Conservation (phyloP, 371 early-diverging fungal species). For the Mucor ambiguus region DNA sequence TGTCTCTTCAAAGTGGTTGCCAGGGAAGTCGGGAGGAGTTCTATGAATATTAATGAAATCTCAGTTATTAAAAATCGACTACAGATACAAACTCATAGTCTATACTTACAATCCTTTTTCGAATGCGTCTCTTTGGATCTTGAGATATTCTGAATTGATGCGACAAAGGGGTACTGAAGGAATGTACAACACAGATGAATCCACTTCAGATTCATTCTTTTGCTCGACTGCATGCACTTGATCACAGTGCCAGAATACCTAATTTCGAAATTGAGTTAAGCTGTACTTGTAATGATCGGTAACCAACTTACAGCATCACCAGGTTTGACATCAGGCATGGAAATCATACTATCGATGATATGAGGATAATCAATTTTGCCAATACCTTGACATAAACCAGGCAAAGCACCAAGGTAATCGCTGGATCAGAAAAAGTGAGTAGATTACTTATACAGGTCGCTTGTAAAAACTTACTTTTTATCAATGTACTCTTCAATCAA, state of each 20-base stretch:
- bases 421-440: background rate
- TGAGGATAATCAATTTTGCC: constrained; percentile 32
- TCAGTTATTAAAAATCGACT: background rate
- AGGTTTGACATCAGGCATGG: constrained; percentile 36
- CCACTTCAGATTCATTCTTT: constrained; percentile 29
- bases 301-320: constrained; percentile 50
- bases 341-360: constrained; percentile 41
- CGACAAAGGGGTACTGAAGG: constrained; percentile 42
- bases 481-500: constrained; percentile 31
- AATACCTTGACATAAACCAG: constrained; percentile 41
- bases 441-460: too few species aligned
- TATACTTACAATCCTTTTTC: constrained; percentile 34
- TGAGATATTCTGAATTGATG: constrained; percentile 34
- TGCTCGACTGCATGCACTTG: constrained; percentile 44
- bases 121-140: constrained; percentile 31
- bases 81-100: background rate
- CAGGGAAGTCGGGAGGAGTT: constrained; percentile 49
- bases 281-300: background rate
- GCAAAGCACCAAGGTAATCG: constrained; percentile 43
- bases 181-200: constrained; percentile 45
- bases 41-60: constrained; percentile 8
- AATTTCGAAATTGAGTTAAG: background rate
- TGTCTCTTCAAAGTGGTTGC: constrained; percentile 34
- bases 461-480: constrained; percentile 19
- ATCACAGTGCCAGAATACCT: constrained; percentile 35